A percentile compares a stretch with the other conserved stretches of the same genome.
Evolutionary conservation across 352 stramenopile species (phyloP).

Genomic region (Pseudoperonospora humuli): DNA sequence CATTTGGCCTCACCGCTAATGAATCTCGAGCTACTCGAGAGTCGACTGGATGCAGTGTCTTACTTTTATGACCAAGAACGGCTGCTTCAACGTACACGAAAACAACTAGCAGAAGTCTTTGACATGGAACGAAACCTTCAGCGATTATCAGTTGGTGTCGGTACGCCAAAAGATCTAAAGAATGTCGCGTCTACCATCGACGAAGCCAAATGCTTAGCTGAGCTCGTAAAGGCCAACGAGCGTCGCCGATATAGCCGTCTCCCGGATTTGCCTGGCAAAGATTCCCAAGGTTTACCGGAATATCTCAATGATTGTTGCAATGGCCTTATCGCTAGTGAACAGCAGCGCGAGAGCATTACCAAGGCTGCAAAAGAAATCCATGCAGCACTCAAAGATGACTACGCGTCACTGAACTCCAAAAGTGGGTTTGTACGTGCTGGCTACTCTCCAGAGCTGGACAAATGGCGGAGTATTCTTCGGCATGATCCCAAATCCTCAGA

Average conservation of each 20-base stretch:
- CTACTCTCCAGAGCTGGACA: slow-evolving; percentile 53
- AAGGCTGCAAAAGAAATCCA: slow-evolving; percentile 35
- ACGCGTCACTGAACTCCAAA: slow-evolving; percentile 49
- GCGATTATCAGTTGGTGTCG: slow-evolving; percentile 45
- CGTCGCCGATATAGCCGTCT: slow-evolving; percentile 11
- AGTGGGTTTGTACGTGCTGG: slow-evolving; percentile 47
- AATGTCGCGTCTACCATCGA: slow-evolving; percentile 51
- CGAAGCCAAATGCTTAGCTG: slow-evolving; percentile 35
- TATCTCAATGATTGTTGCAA: slow-evolving; percentile 23
- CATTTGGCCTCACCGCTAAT: slow-evolving; percentile 58
- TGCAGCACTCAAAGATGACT: slow-evolving; percentile 53
- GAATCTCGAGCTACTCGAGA: slow-evolving; percentile 41
- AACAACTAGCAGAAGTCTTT: slow-evolving; percentile 48
- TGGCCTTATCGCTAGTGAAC: slow-evolving; percentile 11
- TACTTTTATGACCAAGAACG: slow-evolving; percentile 45
- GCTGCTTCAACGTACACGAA: slow-evolving; percentile 39
- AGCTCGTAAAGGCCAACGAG: slow-evolving; percentile 27
- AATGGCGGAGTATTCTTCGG: slow-evolving; percentile 43
- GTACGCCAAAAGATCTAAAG: slow-evolving; percentile 64
- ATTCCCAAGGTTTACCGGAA: slow-evolving; percentile 16
- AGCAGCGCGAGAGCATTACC: slow-evolving; percentile 14
- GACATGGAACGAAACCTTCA: slow-evolving; percentile 71
- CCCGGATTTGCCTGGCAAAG: slow-evolving; percentile 19
- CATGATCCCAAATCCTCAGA: slow-evolving; percentile 33
- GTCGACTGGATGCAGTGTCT: slow-evolving; percentile 42